A percentile compares a stretch with the other conserved stretches of the same genome.
Evolutionary conservation across 2,329 filamentous ascomycete genomes (phyloP).

Genomic region (Endocalyx cinctus): DNA sequence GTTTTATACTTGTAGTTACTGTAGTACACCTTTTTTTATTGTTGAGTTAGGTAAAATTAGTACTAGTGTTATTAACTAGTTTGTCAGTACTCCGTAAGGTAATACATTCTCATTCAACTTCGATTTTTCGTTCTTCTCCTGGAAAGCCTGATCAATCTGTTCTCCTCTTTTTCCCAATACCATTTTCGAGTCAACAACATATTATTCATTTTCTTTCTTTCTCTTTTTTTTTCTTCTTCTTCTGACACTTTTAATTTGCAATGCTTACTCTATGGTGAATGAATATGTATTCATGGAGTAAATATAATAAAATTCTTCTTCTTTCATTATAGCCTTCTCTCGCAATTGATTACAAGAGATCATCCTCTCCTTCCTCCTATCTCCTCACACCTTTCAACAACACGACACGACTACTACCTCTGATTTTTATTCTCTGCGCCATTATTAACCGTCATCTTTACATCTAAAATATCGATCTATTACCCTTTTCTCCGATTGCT

Average conservation of each 20-base stretch:
- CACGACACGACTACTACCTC: slow-evolving; percentile 3
- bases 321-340: too few species aligned
- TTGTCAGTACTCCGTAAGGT: too few species aligned
- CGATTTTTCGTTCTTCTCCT: slow-evolving; percentile 19
- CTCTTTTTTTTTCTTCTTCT: neutral
- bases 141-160: slow-evolving; percentile 23
- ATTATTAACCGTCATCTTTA: slow-evolving; percentile 14
- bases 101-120: slow-evolving; percentile 17
- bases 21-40: too few species aligned
- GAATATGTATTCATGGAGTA: too few species aligned
- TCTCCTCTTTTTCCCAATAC: slow-evolving; percentile 24
- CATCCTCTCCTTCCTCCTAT: slow-evolving; percentile 20
- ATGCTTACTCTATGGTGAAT: too few species aligned
- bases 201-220: neutral
- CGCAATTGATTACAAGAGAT: slow-evolving; percentile 21
- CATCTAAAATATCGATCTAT: slow-evolving; percentile 34
- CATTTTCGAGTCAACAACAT: too few species aligned
- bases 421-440: too few species aligned
- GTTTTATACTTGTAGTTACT: too few species aligned
- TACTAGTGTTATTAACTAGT: too few species aligned
- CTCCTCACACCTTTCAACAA: slow-evolving; percentile 2
- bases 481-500: slow-evolving; percentile 43
- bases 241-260: too few species aligned
- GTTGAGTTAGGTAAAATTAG: too few species aligned
- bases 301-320: too few species aligned